These are phyloP conservation scores for Tricholoma terreum DNA, from an alignment of 768 basidiomycete genomes.

Conservation along the genomic window DNA sequence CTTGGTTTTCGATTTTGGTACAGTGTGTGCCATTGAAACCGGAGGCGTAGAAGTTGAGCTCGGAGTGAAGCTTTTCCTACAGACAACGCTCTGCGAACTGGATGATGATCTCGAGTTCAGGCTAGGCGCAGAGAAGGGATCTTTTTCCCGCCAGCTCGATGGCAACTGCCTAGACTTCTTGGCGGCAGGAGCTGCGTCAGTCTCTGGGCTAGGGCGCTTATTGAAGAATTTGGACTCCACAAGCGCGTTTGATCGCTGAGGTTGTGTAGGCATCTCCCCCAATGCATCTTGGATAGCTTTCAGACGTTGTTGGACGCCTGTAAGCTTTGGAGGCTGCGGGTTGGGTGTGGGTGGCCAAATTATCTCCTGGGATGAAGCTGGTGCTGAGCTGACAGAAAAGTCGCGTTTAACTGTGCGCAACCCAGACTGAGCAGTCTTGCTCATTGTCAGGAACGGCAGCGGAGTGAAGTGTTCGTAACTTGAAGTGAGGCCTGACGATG, in stretches of 20 bases:
- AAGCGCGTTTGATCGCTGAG: slow-evolving; percentile 21
- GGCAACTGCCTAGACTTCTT: slow-evolving; percentile 62
- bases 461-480: neutral
- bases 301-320: slow-evolving; percentile 40
- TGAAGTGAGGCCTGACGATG: neutral
- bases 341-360: slow-evolving; percentile 42
- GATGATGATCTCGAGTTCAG: slow-evolving; percentile 21
- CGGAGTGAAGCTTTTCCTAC: slow-evolving; percentile 1
- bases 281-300: slow-evolving; percentile 60
- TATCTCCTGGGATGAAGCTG: slow-evolving; percentile 39
- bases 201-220: slow-evolving; percentile 35
- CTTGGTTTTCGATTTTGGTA: slow-evolving; percentile 20
- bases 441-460: slow-evolving; percentile 14
- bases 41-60: slow-evolving; percentile 9
- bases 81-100: slow-evolving; percentile 4
- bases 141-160: slow-evolving; percentile 40
- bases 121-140: slow-evolving; percentile 34
- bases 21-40: slow-evolving; percentile 14
- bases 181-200: slow-evolving; percentile 25
- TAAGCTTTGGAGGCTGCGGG: slow-evolving; percentile 19
- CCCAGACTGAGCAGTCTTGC: slow-evolving; percentile 51
- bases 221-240: slow-evolving; percentile 29
- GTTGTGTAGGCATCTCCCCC: slow-evolving; percentile 20
- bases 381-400: slow-evolving; percentile 43
- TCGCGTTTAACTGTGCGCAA: slow-evolving; percentile 60